These are phyloP conservation scores for Magnusiomyces fungicola DNA, from an alignment of 1,139 yeast genomes.

Conservation along the genomic window DNA sequence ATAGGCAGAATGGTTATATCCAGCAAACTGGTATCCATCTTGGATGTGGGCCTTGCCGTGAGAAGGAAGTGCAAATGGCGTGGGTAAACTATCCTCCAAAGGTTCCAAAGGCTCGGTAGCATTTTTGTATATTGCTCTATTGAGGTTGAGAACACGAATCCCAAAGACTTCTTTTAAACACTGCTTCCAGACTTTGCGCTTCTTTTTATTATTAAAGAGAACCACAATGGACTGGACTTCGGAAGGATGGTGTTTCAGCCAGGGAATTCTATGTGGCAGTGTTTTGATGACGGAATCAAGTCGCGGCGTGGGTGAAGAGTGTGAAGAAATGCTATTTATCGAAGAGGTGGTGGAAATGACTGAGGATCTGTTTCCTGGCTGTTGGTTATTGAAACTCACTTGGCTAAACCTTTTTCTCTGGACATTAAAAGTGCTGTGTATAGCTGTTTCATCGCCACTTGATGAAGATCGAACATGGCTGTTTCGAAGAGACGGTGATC, in stretches of 20 bases:
- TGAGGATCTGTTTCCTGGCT: too few relatives aligned
- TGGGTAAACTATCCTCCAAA: neutral
- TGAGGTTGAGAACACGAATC: constrained; percentile 2
- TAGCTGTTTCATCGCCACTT: neutral
- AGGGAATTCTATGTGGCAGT: constrained; percentile 7
- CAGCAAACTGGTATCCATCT: too few relatives aligned
- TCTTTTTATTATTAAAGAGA: constrained; percentile 12
- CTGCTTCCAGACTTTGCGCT: constrained; percentile 14
- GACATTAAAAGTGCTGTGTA: too few relatives aligned
- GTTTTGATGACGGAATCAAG: constrained; percentile 5
- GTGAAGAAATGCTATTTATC: too few relatives aligned
- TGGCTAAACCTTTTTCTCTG: too few relatives aligned
- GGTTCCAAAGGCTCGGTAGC: neutral
- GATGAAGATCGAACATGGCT: neutral
- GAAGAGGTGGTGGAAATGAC: too few relatives aligned
- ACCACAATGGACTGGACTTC: constrained; percentile 7
- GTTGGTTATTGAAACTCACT: neutral
- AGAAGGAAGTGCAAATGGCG: too few relatives aligned
- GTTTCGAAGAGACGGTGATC: neutral
- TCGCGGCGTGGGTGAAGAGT: too few relatives aligned
- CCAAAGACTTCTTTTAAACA: constrained; percentile 9
- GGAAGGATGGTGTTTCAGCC: constrained; percentile 8
- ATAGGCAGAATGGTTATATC: too few relatives aligned
- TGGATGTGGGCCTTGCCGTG: too few relatives aligned
- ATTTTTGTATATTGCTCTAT: constrained; percentile 6